Base-by-base conservation (phyloP, 164 flowering plant genomes). In the Kalanchoe fedtschenkoi region DNA sequence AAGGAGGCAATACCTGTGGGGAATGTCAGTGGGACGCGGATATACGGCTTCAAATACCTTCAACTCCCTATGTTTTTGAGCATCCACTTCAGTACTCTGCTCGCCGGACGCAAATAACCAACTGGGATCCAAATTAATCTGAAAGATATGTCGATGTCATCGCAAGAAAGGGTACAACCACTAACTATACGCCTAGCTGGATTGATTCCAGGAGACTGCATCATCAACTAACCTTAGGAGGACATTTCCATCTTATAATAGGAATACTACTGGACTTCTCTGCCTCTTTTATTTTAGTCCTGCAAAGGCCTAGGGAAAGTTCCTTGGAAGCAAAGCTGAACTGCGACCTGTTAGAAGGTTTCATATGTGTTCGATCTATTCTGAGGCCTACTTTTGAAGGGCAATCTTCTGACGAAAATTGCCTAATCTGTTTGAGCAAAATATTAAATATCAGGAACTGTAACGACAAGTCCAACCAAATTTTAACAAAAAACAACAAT, bases 101-200 rank as follows among this genome's bases (percentile, higher is more conserved):
- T 90, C 96, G 42, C 95, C 98, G 35, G 85, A 76, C 28, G 79
- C 96, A 65, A 93, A 89, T 79, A 72, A 84, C 98, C 98, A 93
- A 30, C 55, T 62, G 6, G 61, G 54, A 71, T 80, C 65, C 70
- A 90, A 53, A 43, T 69, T 24, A 68, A 89, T 68, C 98, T 93
- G 80, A 15, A 61, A 35, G 43, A 65, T 14, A 29, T 1, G 39
- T 37, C 39, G 13, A 44, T n/a, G 51, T 4, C 51, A 44, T 44
- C 8, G n/a, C 51, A 44, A 11, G 9, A n/a, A 19, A 44, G n/a
- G 11, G 51, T 19, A 44, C 47, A n/a, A 44, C 51, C 6, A 44
- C 51, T 19, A 10, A 44, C 26, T 6, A 11, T 10, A 19, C 42
- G 13, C 42, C 21, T 30, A 10, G 24, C 51, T 44, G 24, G 21